Base-by-base conservation (phyloP, 2,329 filamentous ascomycete genomes). In the Fusarium agapanthi region DNA sequence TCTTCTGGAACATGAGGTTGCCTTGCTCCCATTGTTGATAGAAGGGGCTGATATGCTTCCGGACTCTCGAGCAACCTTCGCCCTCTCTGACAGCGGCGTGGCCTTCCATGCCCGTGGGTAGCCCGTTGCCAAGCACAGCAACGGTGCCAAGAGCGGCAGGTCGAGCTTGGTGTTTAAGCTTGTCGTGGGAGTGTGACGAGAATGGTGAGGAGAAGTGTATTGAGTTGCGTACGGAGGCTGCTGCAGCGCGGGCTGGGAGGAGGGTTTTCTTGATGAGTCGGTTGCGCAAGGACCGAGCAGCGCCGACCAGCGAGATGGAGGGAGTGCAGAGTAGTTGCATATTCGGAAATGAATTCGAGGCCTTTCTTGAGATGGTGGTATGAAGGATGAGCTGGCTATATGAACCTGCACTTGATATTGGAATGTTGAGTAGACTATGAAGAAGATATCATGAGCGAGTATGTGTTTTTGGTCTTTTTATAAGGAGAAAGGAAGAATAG, bases 101-200 rank as follows among this genome's bases (percentile, higher is more conserved):
- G 35, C 61, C 38, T 47, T 38, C 61, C 44, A 73, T 53, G 6
- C 60, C 69, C 34, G 55, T 45, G 26, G 61, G 54, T 9, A 71
- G 28, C 20, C 71, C 71, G 40, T 72, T 68, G 35, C 75, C 75
- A 22, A 75, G 62, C 41, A 77, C 67, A 28, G 75, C 75, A 30
- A 74, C 61, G n/a, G 75, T 77, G 51, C 75, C 75, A 16, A 77
- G 73, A 16, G 75, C 73, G 11, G 75, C 75, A 34, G 75, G 75
- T 26, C 44, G 51, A 28, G 51, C 57, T 53, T 73, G 63, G 66
- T 77, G 64, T 45, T 75, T 75, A 44, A 76, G 50, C 60, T 75
- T 75, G 41, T 72, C 73, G 54, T 73, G 66, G 45, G 65, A 65
- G 48, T 67, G 59, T 24, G 66, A 70, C 34, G 61, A 54, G 43